A percentile compares a stretch with the other conserved stretches of the same genome.
phyloP scores from a whole-genome alignment of 2,329 filamentous ascomycete species.

The Geosmithia morbida region DNA sequence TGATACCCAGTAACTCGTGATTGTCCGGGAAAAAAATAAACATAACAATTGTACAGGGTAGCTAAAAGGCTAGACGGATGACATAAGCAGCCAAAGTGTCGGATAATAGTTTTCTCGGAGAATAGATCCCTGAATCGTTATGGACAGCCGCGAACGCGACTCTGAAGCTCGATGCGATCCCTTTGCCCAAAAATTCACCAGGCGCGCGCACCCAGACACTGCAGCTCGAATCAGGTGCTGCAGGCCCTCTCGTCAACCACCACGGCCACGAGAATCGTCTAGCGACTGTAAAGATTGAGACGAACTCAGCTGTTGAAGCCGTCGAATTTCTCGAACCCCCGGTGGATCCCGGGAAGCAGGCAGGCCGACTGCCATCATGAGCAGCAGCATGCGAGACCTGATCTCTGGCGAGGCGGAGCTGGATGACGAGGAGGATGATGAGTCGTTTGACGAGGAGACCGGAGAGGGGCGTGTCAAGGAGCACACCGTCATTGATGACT shows the following conservation, averaged over 20 bases:
- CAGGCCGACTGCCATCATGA: slow-evolving; percentile 31
- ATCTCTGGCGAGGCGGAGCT: slow-evolving; percentile 78
- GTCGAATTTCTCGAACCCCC: not conserved
- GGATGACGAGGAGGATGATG: slow-evolving; percentile 74
- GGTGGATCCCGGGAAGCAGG: slow-evolving; percentile 1
- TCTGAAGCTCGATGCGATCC: slow-evolving; percentile 1
- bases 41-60: no score
- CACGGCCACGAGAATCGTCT: not conserved
- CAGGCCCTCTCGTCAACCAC: not conserved
- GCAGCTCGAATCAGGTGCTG: not conserved
- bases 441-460: slow-evolving; percentile 65
- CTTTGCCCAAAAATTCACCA: slow-evolving; percentile 1
- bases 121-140: not conserved
- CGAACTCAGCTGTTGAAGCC: not conserved
- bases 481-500: slow-evolving; percentile 51
- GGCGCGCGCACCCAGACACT: not conserved
- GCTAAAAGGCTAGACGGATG: not conserved
- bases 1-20: no score
- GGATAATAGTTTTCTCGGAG: not conserved
- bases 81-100: not conserved
- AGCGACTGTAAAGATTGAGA: not conserved
- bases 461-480: slow-evolving; percentile 39
- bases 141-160: not conserved
- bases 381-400: slow-evolving; percentile 54
- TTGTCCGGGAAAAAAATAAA: no score